phyloP scores from a whole-genome alignment of 2,329 filamentous ascomycete genomes.

The Verticillium klebahnii region DNA sequence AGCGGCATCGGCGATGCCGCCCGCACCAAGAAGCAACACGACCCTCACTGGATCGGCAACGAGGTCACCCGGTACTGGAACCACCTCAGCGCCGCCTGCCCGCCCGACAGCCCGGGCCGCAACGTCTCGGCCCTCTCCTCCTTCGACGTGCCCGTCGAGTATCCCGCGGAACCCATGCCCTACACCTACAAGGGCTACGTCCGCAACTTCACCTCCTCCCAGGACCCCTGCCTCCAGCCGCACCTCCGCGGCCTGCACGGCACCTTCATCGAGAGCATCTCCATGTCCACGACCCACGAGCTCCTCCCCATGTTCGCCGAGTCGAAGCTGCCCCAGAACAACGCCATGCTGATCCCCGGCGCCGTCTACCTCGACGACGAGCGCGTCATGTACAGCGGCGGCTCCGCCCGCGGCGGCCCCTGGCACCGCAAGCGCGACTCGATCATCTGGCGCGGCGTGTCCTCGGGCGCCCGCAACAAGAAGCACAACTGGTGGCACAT shows the following conservation, averaged over 20 bases:
- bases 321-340: conserved; percentile 55
- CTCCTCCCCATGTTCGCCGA: conserved; percentile 55
- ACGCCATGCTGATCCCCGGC: conserved; percentile 57
- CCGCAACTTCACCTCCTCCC: conserved; percentile 50
- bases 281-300: conserved; percentile 42
- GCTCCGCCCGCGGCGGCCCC: conserved; percentile 37
- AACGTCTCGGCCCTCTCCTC: conserved; percentile 24
- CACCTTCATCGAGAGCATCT: conserved; percentile 47
- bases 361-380: conserved; percentile 52
- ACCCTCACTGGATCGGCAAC: conserved; percentile 31
- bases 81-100: conserved; percentile 41
- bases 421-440: conserved; percentile 47
- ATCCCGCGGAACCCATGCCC: conserved; percentile 16
- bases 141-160: conserved; percentile 22
- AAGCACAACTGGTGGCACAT: conserved; percentile 52
- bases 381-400: conserved; percentile 49
- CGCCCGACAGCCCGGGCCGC: conserved; percentile 42
- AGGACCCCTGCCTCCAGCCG: conserved; percentile 52
- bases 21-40: conserved; percentile 9
- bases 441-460: conserved; percentile 54
- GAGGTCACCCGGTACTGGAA: conserved; percentile 38
- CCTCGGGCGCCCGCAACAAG: conserved; percentile 44
- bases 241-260: conserved; percentile 42
- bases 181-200: conserved; percentile 40
- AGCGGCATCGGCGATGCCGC: conserved; percentile 19